A percentile compares a stretch with the other conserved stretches of the same genome.
Evolutionary conservation across 2,329 filamentous ascomycete species (phyloP).

Genomic region (Penicillium digitatum): DNA sequence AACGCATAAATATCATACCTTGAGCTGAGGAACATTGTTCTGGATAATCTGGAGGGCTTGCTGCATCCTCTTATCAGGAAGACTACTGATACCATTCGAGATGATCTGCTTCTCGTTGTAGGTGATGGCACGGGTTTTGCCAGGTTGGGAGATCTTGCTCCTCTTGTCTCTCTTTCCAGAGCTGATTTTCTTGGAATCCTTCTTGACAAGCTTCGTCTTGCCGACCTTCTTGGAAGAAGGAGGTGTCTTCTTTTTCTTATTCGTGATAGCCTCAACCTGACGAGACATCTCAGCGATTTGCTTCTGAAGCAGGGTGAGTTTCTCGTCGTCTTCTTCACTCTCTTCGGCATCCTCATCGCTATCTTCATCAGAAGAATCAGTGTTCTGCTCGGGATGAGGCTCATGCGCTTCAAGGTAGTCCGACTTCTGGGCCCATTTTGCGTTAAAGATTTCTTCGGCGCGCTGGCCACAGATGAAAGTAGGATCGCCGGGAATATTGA

Average conservation of each 20-base stretch:
- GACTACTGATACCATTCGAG: slow-evolving; percentile 74
- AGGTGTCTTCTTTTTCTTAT: slow-evolving; percentile 59
- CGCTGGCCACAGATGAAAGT: slow-evolving; percentile 69
- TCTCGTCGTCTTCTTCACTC: slow-evolving; percentile 59
- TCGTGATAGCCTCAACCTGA: slow-evolving; percentile 53
- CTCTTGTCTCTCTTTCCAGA: slow-evolving; percentile 48
- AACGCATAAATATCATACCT: slow-evolving; percentile 41
- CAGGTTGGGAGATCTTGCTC: slow-evolving; percentile 38
- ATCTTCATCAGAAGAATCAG: slow-evolving; percentile 63
- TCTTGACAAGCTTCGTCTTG: slow-evolving; percentile 20
- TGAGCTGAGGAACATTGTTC: slow-evolving; percentile 70
- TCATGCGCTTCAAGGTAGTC: slow-evolving; percentile 76
- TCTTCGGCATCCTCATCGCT: slow-evolving; percentile 69
- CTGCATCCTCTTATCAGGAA: slow-evolving; percentile 73
- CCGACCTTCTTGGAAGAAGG: slow-evolving; percentile 49
- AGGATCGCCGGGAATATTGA: slow-evolving; percentile 76
- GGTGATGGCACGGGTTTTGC: slow-evolving; percentile 63
- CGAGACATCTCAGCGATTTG: slow-evolving; percentile 72
- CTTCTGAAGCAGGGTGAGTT: slow-evolving; percentile 63
- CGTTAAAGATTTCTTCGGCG: slow-evolving; percentile 70
- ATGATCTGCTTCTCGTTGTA: slow-evolving; percentile 87
- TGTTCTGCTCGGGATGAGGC: slow-evolving; percentile 60
- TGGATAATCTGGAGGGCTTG: slow-evolving; percentile 87
- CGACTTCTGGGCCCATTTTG: slow-evolving; percentile 72
- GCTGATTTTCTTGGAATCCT: slow-evolving; percentile 47